Evolutionary conservation across 306 rosid genomes (phyloP), one percentile per base, ranked within the genome.

Genomic region (Cicer cuneatum): DNA sequence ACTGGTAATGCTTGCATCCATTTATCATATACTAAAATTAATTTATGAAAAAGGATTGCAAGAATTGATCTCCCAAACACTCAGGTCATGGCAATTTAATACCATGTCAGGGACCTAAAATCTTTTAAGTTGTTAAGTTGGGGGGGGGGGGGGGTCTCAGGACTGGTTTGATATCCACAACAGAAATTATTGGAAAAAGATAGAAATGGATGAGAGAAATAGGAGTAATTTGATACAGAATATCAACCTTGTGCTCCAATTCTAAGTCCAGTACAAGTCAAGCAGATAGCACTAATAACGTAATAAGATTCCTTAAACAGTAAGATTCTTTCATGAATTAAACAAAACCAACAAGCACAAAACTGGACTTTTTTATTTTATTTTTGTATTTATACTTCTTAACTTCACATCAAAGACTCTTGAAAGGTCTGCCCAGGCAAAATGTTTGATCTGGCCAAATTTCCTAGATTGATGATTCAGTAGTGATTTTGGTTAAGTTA

Each of bases 401-500:
- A 46, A 38, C 35, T 21, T 60, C 16, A 53, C 16, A 15, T 78
- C 74, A 21, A 78, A 38, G 56, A 24, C 47, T 69, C 59, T 39
- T 67, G 59, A 72, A 66, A 69, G 54, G 45, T 61, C 35, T 74
- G 71, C 76, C 51, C 58, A 14, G 60, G 35, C 41, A 47, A 69
- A 78, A 57, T 52, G 48, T 61, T 74, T 61, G 56, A 66, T 69
- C 64, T 43, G 57, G 47, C 33, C 52, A 64, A 45, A 7, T 43
- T 16, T 52, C 14, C 18, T 76, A 43, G 45, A 45, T 60, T 60
- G 43, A 11, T 33, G 48, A 37, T 78, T 73, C 67, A 11, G 13
- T 41, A 11, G 13, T 41, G 52, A 14, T 79, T 76, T 58, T 76
- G 49, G 57, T 29, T 54, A 42, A 53, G 67, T 15, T 58, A 72